A percentile compares a stretch with the other conserved stretches of the same genome.
phyloP scores from a whole-genome alignment of 2,329 filamentous ascomycete genomes.

The Alternaria triticina region DNA sequence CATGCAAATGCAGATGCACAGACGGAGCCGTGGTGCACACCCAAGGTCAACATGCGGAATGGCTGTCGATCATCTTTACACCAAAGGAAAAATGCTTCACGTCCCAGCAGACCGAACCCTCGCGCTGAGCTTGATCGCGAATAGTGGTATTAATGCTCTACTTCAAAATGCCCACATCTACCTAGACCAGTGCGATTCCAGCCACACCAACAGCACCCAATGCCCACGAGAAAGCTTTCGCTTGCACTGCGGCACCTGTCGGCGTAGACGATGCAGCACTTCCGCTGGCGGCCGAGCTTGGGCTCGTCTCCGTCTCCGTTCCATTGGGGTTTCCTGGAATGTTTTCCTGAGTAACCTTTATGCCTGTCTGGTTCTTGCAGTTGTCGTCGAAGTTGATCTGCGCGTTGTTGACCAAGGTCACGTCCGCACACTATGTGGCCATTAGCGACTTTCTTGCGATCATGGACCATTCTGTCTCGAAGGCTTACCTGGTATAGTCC shows the following conservation, averaged over 20 bases:
- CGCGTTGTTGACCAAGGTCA: conserved; percentile 66
- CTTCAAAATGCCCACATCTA: background rate
- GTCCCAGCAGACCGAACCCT: background rate
- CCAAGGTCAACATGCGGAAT: background rate
- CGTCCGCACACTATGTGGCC: conserved; percentile 69
- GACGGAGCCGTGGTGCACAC: background rate
- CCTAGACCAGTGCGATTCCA: conserved; percentile 38
- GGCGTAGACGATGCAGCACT: conserved; percentile 21
- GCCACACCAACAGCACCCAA: conserved; percentile 45
- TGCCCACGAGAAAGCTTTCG: conserved; percentile 42
- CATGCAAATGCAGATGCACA: background rate
- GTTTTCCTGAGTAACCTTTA: conserved; percentile 53
- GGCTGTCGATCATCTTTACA: background rate
- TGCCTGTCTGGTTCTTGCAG: conserved; percentile 66
- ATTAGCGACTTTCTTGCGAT: background rate
- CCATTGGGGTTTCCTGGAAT: conserved; percentile 57
- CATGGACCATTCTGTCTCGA: background rate
- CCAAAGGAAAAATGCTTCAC: background rate
- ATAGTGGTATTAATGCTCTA: background rate
- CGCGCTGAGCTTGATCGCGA: background rate
- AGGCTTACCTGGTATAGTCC: conserved; percentile 69
- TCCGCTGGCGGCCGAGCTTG: conserved; percentile 23
- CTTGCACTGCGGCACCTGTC: conserved; percentile 35
- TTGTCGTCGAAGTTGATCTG: conserved; percentile 53
- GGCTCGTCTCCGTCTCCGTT: conserved; percentile 37